phyloP scores from a whole-genome alignment of 2,329 filamentous ascomycete species.

The Hymenotorrendiella dingleyae region DNA sequence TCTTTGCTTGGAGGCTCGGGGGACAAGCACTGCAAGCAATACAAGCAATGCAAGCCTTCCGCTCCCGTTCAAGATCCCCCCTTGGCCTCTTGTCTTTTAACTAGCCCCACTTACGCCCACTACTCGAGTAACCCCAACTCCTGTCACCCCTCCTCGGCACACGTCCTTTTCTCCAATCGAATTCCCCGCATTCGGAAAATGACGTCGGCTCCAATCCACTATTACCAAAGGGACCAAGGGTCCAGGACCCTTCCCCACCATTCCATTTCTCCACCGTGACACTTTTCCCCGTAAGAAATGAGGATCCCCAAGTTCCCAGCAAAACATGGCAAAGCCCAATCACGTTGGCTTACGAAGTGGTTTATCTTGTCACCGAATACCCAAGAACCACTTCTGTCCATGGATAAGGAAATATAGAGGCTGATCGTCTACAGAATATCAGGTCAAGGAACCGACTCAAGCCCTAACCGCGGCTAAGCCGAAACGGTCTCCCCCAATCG shows the following conservation, averaged over 20 bases:
- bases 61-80: neutral
- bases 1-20: neutral
- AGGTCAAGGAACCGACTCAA: neutral
- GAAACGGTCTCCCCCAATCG: too few species aligned
- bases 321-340: neutral
- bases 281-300: neutral
- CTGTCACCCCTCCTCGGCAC: neutral
- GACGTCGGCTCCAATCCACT: conserved; percentile 4
- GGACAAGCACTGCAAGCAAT: neutral
- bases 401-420: neutral
- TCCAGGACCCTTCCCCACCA: neutral
- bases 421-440: neutral
- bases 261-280: neutral
- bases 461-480: neutral
- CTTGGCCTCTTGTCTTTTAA: neutral
- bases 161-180: neutral
- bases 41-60: neutral
- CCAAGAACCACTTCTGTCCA: neutral
- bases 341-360: conserved; percentile 1
- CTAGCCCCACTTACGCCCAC: neutral
- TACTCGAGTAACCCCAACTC: too few species aligned
- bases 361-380: too few species aligned
- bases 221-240: neutral
- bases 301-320: too few species aligned
- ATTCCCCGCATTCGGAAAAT: neutral